Evolutionary conservation across 73 alveolate species (phyloP).

Genomic region (Paramecium sonneborni): DNA sequence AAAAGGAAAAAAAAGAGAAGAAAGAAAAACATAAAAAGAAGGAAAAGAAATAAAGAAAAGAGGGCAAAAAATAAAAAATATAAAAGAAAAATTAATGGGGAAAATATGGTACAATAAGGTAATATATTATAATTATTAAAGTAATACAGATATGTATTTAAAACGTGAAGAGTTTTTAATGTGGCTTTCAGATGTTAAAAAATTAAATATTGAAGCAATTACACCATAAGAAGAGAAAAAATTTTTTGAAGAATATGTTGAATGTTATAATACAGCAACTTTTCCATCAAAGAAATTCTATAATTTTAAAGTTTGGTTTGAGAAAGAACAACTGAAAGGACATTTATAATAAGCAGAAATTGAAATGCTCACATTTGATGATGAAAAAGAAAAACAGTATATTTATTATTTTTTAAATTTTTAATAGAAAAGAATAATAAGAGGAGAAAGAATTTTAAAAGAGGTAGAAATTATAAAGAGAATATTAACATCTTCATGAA

Average conservation of each 20-base stretch:
- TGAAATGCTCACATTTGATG: constrained; percentile 24
- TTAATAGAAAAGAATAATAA: constrained; percentile 11
- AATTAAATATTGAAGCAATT: constrained; percentile 49
- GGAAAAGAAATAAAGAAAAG: constrained; percentile 1
- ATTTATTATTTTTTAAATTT: neutral
- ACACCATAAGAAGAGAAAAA: constrained; percentile 57
- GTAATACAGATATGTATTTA: constrained; percentile 52
- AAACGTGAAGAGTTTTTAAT: constrained; percentile 61
- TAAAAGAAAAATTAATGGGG: constrained; percentile 47
- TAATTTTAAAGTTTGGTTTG: constrained; percentile 55
- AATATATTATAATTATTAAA: neutral
- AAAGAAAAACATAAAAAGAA: constrained; percentile 17
- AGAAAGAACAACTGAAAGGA: constrained; percentile 10
- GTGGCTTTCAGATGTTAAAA: constrained; percentile 65
- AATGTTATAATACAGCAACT: constrained; percentile 65
- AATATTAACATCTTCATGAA: constrained; percentile 46
- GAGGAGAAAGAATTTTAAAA: constrained; percentile 3
- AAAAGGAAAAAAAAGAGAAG: constrained; percentile 22
- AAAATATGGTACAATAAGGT: constrained; percentile 48
- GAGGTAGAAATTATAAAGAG: constrained; percentile 29
- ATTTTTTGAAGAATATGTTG: constrained; percentile 61
- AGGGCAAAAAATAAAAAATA: neutral
- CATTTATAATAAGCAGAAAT: neutral
- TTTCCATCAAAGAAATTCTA: constrained; percentile 59
- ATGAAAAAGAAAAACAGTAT: neutral